Conservation (phyloP, 305 asterid species). For the Rubia balearica region DNA sequence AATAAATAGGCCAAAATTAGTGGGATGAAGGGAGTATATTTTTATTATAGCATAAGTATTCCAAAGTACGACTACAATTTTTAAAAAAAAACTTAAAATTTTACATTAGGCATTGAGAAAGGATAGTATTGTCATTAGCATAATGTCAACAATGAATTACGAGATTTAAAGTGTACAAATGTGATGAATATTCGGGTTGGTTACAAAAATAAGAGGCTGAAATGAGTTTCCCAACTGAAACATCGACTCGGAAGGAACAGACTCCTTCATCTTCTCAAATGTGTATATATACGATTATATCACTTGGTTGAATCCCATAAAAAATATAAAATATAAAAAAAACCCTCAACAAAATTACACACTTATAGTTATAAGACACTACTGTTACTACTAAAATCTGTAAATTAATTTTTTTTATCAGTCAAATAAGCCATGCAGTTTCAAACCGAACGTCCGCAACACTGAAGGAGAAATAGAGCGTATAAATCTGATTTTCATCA, state of each 20-base stretch:
- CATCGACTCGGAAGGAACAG: slow-evolving; percentile 1
- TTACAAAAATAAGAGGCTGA: slow-evolving; percentile 6
- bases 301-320: not conserved
- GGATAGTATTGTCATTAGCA: not conserved
- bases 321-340: not conserved
- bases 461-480: not conserved
- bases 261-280: not conserved
- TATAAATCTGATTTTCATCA: not conserved
- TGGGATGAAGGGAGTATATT: too few species aligned
- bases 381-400: not conserved
- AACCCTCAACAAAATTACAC: not conserved
- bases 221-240: slow-evolving; percentile 1
- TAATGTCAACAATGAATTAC: not conserved
- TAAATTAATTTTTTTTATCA: not conserved
- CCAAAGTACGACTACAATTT: too few species aligned
- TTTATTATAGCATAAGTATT: too few species aligned
- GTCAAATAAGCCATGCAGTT: slow-evolving; percentile 6
- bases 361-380: not conserved
- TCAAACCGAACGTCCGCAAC: not conserved
- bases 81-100: too few species aligned
- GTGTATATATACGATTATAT: slow-evolving; percentile 1
- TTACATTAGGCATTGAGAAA: too few species aligned
- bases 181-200: slow-evolving; percentile 6
- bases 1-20: too few species aligned
- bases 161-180: not conserved